These are phyloP conservation scores for Pythium pyrilobum DNA, from an alignment of 352 stramenopile genomes.

Conservation along the genomic window DNA sequence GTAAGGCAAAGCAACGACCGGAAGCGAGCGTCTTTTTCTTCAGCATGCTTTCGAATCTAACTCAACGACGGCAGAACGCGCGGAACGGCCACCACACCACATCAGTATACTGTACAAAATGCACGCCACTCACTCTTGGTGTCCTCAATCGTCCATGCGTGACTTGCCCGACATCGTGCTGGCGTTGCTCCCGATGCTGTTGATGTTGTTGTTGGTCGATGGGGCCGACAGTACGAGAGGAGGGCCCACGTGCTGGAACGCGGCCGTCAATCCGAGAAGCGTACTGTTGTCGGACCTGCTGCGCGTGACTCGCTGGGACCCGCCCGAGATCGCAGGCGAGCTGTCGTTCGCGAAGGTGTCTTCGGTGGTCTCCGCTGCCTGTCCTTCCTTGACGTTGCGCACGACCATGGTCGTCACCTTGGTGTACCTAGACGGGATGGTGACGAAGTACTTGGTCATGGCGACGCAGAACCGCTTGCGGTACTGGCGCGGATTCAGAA, in stretches of 20 bases:
- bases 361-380: slow-evolving; percentile 1
- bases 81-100: too few species aligned
- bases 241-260: slow-evolving; percentile 2
- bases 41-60: too few species aligned
- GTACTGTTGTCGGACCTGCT: slow-evolving; percentile 15
- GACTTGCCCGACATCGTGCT: slow-evolving; percentile 18
- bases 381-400: slow-evolving; percentile 27
- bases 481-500: slow-evolving; percentile 85
- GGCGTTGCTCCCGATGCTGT: slow-evolving; percentile 15
- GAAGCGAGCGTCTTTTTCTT: background rate
- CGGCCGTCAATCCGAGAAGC: slow-evolving; percentile 7
- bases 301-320: background rate
- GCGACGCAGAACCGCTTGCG: slow-evolving; percentile 77
- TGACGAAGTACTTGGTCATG: slow-evolving; percentile 89
- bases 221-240: background rate
- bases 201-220: slow-evolving; percentile 1
- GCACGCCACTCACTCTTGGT: background rate
- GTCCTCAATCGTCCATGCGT: background rate
- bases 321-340: background rate
- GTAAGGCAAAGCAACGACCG: background rate
- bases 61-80: too few species aligned
- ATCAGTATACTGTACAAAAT: slow-evolving; percentile 8
- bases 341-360: slow-evolving; percentile 2
- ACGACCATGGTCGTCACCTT: slow-evolving; percentile 65
- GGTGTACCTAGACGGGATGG: slow-evolving; percentile 82